Evolutionary conservation across 2,329 filamentous ascomycete species (phyloP), one percentile per base, ranked within the genome.

Genomic region (Trichothecium sympodiale): DNA sequence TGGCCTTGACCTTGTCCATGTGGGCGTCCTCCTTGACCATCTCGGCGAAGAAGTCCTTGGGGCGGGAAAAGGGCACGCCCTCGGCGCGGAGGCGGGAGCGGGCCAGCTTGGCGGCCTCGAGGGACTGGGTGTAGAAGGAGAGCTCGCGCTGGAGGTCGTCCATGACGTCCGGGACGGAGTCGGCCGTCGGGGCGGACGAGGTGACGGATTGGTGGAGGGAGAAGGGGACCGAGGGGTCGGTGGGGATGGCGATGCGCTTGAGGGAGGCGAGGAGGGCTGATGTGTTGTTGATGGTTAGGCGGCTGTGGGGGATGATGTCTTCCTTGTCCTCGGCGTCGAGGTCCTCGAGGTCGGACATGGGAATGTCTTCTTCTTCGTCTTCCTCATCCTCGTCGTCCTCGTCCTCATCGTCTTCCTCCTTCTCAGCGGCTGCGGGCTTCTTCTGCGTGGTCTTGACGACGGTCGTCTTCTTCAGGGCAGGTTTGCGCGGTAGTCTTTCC

Each of bases 1-100:
- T 94, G 52, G 80, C 77, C 70, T 93, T 93, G 56, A 98, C 84
- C 70, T 84, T 88, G 56, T 84, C 84, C 91, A 98, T 98, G 60
- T 95, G 91, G 51, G 93, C 89, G 56, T 98, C 91, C 52, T 81
- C 85, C 75, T 96, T 96, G 52, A 95, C 80, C 88, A 96, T 98
- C 69, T 98, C 91, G 31, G 91, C 91, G 51, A 98, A 98, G 65
- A 94, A 98, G 63, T 98, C 91, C 38, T 76, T 80, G 4, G 91
- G 91, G 8, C 91, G 75, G 18, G 85, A 81, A 62, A 98, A 98
- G 6, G 83, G 75, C 1, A 89, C 72, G 8, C 81, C 81, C 59
- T 95, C 89, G 43, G 81, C 79, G 53, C 83, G 81, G 17, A 98
- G 70, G 42, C 79, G 65, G n/a, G 65, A 58, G 38, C 89, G 81